Evolutionary conservation across 305 asterid species (phyloP).

Genomic region (Solanum hybrid): DNA sequence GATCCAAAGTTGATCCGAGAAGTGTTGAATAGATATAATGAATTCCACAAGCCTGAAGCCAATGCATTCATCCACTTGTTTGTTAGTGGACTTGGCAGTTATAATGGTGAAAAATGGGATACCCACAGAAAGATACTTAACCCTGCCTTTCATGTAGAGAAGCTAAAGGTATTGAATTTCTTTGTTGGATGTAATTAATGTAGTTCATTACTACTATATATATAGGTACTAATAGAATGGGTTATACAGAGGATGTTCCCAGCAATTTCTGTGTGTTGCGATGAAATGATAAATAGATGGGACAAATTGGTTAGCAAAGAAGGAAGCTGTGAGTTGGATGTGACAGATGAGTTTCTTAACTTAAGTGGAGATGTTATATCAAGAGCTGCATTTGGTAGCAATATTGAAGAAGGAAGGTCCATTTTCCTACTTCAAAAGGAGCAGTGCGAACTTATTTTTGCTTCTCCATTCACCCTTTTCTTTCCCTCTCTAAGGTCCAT

Average conservation of each 20-base stretch:
- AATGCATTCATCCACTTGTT: slow-evolving; percentile 24
- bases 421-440: slow-evolving; percentile 39
- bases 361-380: slow-evolving; percentile 25
- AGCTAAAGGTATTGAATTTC: slow-evolving; percentile 19
- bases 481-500: slow-evolving; percentile 19
- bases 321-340: slow-evolving; percentile 19
- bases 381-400: slow-evolving; percentile 27
- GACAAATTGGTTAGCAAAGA: neutral
- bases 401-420: slow-evolving; percentile 21
- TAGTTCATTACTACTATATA: no score
- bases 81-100: slow-evolving; percentile 18
- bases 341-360: slow-evolving; percentile 15
- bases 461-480: slow-evolving; percentile 6
- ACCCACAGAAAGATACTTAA: slow-evolving; percentile 29
- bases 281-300: slow-evolving; percentile 19
- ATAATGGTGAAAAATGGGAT: slow-evolving; percentile 28
- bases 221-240: no score
- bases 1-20: slow-evolving; percentile 32
- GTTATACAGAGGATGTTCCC: slow-evolving; percentile 23
- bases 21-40: slow-evolving; percentile 14
- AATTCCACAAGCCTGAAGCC: slow-evolving; percentile 16
- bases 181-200: no score
- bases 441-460: slow-evolving; percentile 11
- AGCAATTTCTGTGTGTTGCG: slow-evolving; percentile 14
- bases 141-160: slow-evolving; percentile 30